These are phyloP conservation scores for Stenocarpella maydis DNA, from an alignment of 2,329 filamentous ascomycete species.

Conservation along the genomic window DNA sequence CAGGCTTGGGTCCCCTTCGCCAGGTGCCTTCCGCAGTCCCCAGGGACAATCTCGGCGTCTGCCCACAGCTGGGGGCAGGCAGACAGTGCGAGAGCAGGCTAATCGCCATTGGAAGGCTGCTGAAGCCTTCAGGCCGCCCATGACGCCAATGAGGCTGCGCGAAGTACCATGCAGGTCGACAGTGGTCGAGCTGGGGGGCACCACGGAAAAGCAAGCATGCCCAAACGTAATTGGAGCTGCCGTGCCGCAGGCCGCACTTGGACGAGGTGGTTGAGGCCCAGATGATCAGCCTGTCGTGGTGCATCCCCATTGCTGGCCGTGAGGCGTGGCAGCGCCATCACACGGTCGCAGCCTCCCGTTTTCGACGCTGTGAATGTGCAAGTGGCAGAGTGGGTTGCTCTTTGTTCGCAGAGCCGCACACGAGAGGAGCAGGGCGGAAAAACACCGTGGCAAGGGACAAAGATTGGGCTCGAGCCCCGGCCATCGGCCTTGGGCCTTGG, in stretches of 20 bases:
- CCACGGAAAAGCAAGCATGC: slow-evolving; percentile 27
- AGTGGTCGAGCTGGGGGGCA: slow-evolving; percentile 17
- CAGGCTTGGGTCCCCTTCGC: slow-evolving; percentile 7
- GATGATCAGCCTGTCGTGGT: slow-evolving; percentile 19
- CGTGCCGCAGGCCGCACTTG: slow-evolving; percentile 29
- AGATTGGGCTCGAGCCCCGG: not conserved
- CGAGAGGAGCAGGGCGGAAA: not conserved
- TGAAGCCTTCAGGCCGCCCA: slow-evolving; percentile 21
- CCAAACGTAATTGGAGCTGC: slow-evolving; percentile 28
- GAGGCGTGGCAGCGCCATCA: not conserved
- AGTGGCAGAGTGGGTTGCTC: not conserved
- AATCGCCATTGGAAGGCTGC: slow-evolving; percentile 19
- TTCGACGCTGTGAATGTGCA: not conserved
- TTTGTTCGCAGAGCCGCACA: slow-evolving; percentile 15
- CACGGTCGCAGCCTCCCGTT: not conserved
- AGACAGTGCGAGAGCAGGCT: slow-evolving; percentile 21
- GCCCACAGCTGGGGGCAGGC: slow-evolving; percentile 14
- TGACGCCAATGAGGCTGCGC: slow-evolving; percentile 25
- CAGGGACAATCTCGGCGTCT: slow-evolving; percentile 19
- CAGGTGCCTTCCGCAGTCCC: slow-evolving; percentile 17
- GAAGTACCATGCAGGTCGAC: slow-evolving; percentile 29
- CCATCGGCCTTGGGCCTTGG: not conserved
- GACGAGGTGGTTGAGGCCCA: slow-evolving; percentile 18
- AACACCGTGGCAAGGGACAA: slow-evolving; percentile 9
- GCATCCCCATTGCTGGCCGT: not conserved